Conservation (phyloP, 2,329 filamentous ascomycete species). For the Stagonosporopsis cucurbitacearum region DNA sequence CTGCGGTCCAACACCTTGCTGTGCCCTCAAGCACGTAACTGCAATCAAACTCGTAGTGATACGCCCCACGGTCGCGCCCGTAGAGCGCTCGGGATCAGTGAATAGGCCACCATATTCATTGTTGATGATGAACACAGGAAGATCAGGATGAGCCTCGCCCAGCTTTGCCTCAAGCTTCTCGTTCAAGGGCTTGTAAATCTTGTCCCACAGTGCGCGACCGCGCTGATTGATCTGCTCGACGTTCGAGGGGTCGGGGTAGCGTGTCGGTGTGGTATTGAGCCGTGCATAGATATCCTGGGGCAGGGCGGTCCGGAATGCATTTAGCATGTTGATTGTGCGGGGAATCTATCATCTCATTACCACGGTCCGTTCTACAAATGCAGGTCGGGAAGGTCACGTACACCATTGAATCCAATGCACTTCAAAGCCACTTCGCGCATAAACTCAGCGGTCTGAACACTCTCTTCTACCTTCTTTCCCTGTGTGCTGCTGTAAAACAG, state of each 20-base stretch:
- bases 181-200: constrained; percentile 77
- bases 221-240: constrained; percentile 62
- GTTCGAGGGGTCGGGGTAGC: constrained; percentile 55
- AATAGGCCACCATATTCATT: constrained; percentile 77
- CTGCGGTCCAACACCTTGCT: constrained; percentile 83
- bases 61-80: constrained; percentile 66
- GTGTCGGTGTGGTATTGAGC: constrained; percentile 65
- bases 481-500: constrained; percentile 59
- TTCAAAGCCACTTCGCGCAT: constrained; percentile 79
- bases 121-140: constrained; percentile 80
- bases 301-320: constrained; percentile 70
- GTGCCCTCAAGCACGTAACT: constrained; percentile 75
- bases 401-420: constrained; percentile 79
- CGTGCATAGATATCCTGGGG: constrained; percentile 60
- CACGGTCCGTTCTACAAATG: background rate
- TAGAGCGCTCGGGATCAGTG: constrained; percentile 65
- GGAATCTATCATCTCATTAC: constrained; percentile 63
- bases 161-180: constrained; percentile 74
- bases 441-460: constrained; percentile 67
- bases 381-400: constrained; percentile 11
- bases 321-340: constrained; percentile 81
- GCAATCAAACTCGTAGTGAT: constrained; percentile 76
- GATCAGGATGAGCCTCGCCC: constrained; percentile 76
- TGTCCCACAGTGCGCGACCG: constrained; percentile 74
- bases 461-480: constrained; percentile 37